Base-by-base conservation (phyloP, 805 yeast genomes). In the Saccharomycopsis sp. region DNA sequence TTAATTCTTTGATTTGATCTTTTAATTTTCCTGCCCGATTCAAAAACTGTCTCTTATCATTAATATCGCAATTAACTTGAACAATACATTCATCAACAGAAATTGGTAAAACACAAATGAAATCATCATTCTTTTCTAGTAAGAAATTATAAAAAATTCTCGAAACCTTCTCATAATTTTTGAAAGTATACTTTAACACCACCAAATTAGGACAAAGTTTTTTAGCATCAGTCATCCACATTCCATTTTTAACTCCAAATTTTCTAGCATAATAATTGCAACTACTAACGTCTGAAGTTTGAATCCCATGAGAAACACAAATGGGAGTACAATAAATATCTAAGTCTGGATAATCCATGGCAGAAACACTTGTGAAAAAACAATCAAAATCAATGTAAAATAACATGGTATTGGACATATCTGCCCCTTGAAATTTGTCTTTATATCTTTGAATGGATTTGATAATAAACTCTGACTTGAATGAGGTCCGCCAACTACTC, bases 321-420 rank as follows among this genome's bases (percentile, higher is more conserved):
- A 89, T 58, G 54, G 79, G 63, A 68, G 79, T 58, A 50, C 62
- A 44, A 33, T 66, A 27, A 50, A 59, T 45, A 44, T 72, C 73
- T 14, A 79, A 53, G 2, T 74, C 66, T 0, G 81, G 79, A 31
- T 66, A 62, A 13, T 60, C 64, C 40, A 76, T 59, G 2, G 84
- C 71, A 0, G 96, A 82, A 0, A 81, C 96, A 0, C 94, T 70
- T 2, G 88, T 96, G 60, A 89, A 89, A 52, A 92, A 89, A 49
- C 95, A 86, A 57, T 89, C 98, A 57, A 87, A 89, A 56, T 89
- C 98, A 26, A 89, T 68, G 56, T 89, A 96, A 40, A 88, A 55
- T 8, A 88, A 71, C 1, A 69, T 20, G 37, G 26, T 25, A 33
- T 18, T 39, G 17, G 27, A 17, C n/a, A 17, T 20, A 15, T 14